These are phyloP conservation scores for Pythium oligandrum DNA, from an alignment of 352 stramenopile species.

Conservation along the genomic window DNA sequence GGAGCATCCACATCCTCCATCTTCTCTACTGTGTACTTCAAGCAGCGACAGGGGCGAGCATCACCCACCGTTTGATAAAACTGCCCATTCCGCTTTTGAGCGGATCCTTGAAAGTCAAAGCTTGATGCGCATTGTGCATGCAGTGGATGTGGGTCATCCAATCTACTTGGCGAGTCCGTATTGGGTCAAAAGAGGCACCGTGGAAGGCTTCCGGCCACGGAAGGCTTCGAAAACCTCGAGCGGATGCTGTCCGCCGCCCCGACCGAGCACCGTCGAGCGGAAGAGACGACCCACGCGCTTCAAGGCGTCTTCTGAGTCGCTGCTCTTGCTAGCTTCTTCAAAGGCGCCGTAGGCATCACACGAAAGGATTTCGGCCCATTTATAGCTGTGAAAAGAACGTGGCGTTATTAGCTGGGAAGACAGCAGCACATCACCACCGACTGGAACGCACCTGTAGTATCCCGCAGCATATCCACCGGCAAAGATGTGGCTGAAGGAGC, in stretches of 20 bases:
- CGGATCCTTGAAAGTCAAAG: no score
- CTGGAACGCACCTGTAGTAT: conserved; percentile 82
- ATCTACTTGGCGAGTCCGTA: conserved; percentile 53
- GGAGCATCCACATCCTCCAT: no score
- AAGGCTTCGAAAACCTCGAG: conserved; percentile 95
- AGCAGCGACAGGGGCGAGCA: no score
- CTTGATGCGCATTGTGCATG: no score
- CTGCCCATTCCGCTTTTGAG: no score
- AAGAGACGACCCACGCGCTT: conserved; percentile 85
- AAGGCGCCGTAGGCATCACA: conserved; percentile 98
- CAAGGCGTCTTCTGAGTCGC: conserved; percentile 73
- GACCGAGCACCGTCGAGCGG: conserved; percentile 90
- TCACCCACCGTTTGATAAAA: no score
- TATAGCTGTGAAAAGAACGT: conserved; percentile 39
- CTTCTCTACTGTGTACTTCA: no score
- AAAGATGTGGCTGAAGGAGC: conserved; percentile 98
- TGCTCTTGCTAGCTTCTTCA: conserved; percentile 86
- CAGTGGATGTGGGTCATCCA: no score
- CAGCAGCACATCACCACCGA: no score
- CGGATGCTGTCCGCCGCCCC: conserved; percentile 84
- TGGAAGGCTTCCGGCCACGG: conserved; percentile 91
- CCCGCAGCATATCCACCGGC: conserved; percentile 96
- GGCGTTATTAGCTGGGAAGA: no score
- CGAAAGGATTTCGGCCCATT: conserved; percentile 97
- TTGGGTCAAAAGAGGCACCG: conserved; percentile 93